A percentile compares a stretch with the other conserved stretches of the same genome.
Conservation (phyloP, 768 basidiomycete genomes). For the Galerina marginata region DNA sequence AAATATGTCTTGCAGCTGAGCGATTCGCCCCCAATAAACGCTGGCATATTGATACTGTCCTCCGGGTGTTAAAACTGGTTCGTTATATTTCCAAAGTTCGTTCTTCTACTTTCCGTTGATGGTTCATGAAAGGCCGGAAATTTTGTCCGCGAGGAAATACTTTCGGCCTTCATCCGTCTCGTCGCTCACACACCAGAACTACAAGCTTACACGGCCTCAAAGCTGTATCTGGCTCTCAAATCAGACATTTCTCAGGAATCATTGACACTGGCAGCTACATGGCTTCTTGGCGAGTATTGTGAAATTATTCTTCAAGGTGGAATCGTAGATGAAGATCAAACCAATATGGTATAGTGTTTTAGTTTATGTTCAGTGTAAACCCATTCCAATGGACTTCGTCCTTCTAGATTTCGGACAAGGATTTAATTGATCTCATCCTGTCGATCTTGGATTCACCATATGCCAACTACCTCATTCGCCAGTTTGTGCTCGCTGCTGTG, state of each 20-base stretch:
- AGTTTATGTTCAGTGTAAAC: neutral
- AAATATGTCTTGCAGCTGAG: conserved; percentile 95
- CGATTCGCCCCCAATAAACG: conserved; percentile 96
- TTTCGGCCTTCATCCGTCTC: conserved; percentile 93
- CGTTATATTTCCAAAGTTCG: conserved; percentile 28
- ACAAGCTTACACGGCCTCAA: conserved; percentile 93
- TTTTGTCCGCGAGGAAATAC: conserved; percentile 94
- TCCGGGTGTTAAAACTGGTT: conserved; percentile 90
- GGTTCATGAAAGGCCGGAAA: conserved; percentile 80
- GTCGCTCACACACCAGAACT: conserved; percentile 97
- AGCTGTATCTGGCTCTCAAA: conserved; percentile 85
- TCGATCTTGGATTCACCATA: conserved; percentile 94
- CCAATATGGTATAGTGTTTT: conserved; percentile 58
- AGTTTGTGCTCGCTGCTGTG: conserved; percentile 88
- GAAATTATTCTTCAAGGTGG: conserved; percentile 90
- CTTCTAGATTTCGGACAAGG: conserved; percentile 74
- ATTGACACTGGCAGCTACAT: conserved; percentile 89
- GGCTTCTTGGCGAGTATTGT: conserved; percentile 97
- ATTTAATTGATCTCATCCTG: conserved; percentile 85
- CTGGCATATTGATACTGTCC: conserved; percentile 98
- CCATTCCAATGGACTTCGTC: neutral
- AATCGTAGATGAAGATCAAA: conserved; percentile 73
- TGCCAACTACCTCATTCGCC: conserved; percentile 86
- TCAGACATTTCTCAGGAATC: conserved; percentile 97
- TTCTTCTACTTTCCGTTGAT: neutral